These are phyloP conservation scores for Crithidia bombi DNA, from an alignment of 208 protist species.

Conservation along the genomic window DNA sequence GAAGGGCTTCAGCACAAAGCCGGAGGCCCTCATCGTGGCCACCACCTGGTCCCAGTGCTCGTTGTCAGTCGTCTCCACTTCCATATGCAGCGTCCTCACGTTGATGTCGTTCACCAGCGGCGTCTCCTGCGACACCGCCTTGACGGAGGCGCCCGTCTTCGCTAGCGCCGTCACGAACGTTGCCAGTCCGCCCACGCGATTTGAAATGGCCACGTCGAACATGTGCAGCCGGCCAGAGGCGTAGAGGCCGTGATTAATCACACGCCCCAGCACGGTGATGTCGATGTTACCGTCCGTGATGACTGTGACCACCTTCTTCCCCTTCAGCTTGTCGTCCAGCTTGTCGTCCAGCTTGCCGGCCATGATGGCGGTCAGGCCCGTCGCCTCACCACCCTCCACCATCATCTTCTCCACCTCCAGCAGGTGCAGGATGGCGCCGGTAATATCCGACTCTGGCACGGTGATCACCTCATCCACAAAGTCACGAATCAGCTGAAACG, in stretches of 20 bases:
- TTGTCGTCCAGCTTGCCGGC: conserved; percentile 53
- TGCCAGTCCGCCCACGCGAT: conserved; percentile 85
- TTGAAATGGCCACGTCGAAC: conserved; percentile 77
- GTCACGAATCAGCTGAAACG: conserved; percentile 71
- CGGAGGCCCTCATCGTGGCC: conserved; percentile 36
- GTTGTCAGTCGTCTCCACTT: conserved; percentile 47
- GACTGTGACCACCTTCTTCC: conserved; percentile 79
- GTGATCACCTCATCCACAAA: conserved; percentile 81
- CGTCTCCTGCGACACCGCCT: conserved; percentile 84
- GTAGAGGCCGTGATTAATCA: conserved; percentile 89
- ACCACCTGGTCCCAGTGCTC: conserved; percentile 49
- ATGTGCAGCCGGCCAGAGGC: conserved; percentile 67
- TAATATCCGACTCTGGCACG: conserved; percentile 78
- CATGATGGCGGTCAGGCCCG: conserved; percentile 79
- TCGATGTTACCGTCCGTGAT: conserved; percentile 94
- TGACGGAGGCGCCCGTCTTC: conserved; percentile 66
- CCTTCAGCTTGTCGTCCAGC: conserved; percentile 50
- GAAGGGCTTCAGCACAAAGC: conserved; percentile 45
- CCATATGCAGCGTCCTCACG: conserved; percentile 58
- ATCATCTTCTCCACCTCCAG: conserved; percentile 92
- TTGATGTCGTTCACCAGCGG: conserved; percentile 64
- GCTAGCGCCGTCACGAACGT: conserved; percentile 50
- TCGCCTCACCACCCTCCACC: conserved; percentile 85
- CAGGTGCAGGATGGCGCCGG: conserved; percentile 83
- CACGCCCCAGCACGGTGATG: conserved; percentile 80